Conservation (phyloP, 306 rosid genomes). For the Dryas octopetala region DNA sequence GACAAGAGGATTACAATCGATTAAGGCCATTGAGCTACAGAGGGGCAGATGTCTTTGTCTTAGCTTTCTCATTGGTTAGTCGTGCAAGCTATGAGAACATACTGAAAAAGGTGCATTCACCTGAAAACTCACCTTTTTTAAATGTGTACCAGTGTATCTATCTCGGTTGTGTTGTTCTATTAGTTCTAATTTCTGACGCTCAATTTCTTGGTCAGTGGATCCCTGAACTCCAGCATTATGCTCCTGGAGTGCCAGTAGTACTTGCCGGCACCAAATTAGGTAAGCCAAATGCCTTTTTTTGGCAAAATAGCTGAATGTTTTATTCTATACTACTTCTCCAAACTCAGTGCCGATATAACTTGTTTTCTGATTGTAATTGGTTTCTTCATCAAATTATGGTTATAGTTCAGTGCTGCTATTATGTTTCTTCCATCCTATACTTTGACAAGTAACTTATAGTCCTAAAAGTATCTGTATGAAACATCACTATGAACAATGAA, state of each 20-base stretch:
- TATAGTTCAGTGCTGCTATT: neutral
- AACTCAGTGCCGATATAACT: neutral
- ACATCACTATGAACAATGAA: neutral
- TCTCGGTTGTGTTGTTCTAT: neutral
- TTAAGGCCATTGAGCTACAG: slow-evolving; percentile 94
- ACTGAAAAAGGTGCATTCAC: slow-evolving; percentile 60
- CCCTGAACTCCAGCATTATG: slow-evolving; percentile 88
- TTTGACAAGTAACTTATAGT: neutral
- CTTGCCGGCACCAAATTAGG: slow-evolving; percentile 89
- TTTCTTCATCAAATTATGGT: neutral
- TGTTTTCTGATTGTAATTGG: neutral
- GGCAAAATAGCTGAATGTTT: neutral
- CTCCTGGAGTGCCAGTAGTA: slow-evolving; percentile 76
- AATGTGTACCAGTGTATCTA: slow-evolving; percentile 8
- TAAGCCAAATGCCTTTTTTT: slow-evolving; percentile 26
- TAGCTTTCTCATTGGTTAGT: slow-evolving; percentile 84
- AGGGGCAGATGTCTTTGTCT: slow-evolving; percentile 87
- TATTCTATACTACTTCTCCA: neutral
- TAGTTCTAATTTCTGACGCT: slow-evolving; percentile 18
- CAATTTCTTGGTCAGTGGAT: slow-evolving; percentile 61
- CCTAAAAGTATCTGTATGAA: neutral
- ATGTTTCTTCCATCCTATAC: neutral
- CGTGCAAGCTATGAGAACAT: slow-evolving; percentile 86
- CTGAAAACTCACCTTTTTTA: neutral
- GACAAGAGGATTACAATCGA: slow-evolving; percentile 93